Evolutionary conservation across 148 eudicot genomes (phyloP), one percentile per base, ranked within the genome.

Genomic region (Vaccinium darrowii): DNA sequence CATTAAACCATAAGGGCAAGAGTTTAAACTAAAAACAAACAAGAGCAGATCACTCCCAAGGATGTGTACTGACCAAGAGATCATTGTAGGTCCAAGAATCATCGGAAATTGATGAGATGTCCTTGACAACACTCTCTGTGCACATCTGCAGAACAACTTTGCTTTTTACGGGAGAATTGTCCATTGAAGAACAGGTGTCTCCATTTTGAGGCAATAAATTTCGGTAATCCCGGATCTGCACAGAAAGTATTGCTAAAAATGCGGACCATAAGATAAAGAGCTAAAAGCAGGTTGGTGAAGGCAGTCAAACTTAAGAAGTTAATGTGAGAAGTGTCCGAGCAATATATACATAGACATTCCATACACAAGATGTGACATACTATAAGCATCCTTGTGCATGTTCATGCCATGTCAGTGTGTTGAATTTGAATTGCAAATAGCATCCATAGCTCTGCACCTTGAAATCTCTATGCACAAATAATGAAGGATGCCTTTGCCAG

Each of bases 51-150:
- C 27, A 6, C 58, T 81, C 65, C 53, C 36, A 16, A 25, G 19
- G 13, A 63, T 47, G 56, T 65, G 57, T 51, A 82, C 84, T 69
- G 47, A 82, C 78, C 78, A 82, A 51, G 51, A 82, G 69, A 82
- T 82, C 84, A 7, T 69, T 82, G 62, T 82, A 82, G 39, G 84
- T 82, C 84, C 84, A 82, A 82, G 78, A 82, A 67, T 82, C 78
- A 69, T 82, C 50, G 11, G 84, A 49, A n/a, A 82, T 51, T 30
- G 47, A 69, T 14, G 49, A 82, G 27, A 82, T 69, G 47, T 82
- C 84, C 60, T 69, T 82, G 53, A 82, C 62, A 69, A 82, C 76
- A 69, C 51, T 82, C 62, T 67, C 76, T 52, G 51, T 82, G 49
- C 84, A 82, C 84, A 82, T 82, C 60, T 69, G 77, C n/a, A 82